These are phyloP conservation scores for Wallacemonas sp. DNA, from an alignment of 208 protist genomes.

Conservation along the genomic window DNA sequence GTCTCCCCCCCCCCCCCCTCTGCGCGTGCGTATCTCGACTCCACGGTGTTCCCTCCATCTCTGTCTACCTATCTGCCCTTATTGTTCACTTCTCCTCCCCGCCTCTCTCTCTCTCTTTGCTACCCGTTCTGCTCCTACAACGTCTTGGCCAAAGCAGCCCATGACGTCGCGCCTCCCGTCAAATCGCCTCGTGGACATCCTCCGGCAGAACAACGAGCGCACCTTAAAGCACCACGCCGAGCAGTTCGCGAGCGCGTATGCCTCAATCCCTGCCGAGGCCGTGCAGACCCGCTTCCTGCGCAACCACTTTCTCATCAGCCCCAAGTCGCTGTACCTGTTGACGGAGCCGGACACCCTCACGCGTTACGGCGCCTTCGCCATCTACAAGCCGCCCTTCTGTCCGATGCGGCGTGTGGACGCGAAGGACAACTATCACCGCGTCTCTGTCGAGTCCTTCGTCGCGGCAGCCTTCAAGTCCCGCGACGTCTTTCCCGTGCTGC, in stretches of 20 bases:
- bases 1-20: too few species aligned
- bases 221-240: slow-evolving; percentile 58
- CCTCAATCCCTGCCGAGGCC: slow-evolving; percentile 48
- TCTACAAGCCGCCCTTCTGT: slow-evolving; percentile 91
- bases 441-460: slow-evolving; percentile 85
- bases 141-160: too few species aligned
- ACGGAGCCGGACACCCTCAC: slow-evolving; percentile 25
- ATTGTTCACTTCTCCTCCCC: too few species aligned
- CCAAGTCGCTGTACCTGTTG: slow-evolving; percentile 64
- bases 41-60: too few species aligned
- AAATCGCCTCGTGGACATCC: slow-evolving; percentile 70
- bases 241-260: slow-evolving; percentile 45
- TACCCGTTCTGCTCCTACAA: too few species aligned
- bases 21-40: too few species aligned
- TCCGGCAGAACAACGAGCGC: slow-evolving; percentile 60
- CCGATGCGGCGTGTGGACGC: slow-evolving; percentile 77
- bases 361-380: slow-evolving; percentile 60
- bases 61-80: too few species aligned
- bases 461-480: slow-evolving; percentile 60
- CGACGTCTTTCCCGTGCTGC: slow-evolving; percentile 43
- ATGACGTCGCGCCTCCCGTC: slow-evolving; percentile 68
- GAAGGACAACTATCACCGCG: slow-evolving; percentile 71
- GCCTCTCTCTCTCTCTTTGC: too few species aligned
- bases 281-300: slow-evolving; percentile 78
- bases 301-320: slow-evolving; percentile 79